Conservation (phyloP, 768 basidiomycete genomes). For the Steccherinum ochraceum region DNA sequence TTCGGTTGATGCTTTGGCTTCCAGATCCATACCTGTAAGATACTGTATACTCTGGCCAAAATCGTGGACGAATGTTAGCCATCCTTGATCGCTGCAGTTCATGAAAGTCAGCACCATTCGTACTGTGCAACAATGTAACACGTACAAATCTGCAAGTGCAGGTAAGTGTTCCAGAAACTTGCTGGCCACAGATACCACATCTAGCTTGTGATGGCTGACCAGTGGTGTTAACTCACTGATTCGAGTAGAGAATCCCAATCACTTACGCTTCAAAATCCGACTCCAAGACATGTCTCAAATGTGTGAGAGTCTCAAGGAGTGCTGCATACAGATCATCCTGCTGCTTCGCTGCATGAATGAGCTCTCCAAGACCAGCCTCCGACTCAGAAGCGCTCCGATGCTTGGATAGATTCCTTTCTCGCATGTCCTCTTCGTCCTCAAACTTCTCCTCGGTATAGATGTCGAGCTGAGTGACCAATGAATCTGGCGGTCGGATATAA, state of each 20-base stretch:
- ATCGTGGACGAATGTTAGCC: constrained; percentile 54
- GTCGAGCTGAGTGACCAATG: constrained; percentile 70
- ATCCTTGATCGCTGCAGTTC: constrained; percentile 52
- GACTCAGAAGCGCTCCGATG: constrained; percentile 37
- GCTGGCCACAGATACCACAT: constrained; percentile 52
- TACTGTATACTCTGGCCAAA: constrained; percentile 57
- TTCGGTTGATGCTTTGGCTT: constrained; percentile 40
- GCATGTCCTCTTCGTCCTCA: constrained; percentile 84
- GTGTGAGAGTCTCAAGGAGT: constrained; percentile 54
- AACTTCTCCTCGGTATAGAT: constrained; percentile 85
- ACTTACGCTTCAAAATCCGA: constrained; percentile 57
- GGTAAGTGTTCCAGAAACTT: constrained; percentile 60
- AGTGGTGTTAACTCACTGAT: background rate
- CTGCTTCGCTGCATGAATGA: constrained; percentile 54
- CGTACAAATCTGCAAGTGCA: constrained; percentile 59
- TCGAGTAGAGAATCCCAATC: background rate
- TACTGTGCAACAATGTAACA: background rate
- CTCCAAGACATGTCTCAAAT: constrained; percentile 50
- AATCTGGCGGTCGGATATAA: constrained; percentile 73
- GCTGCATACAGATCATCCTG: constrained; percentile 51
- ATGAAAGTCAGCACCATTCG: background rate
- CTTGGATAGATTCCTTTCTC: constrained; percentile 37
- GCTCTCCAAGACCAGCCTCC: constrained; percentile 49
- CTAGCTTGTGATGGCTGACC: constrained; percentile 54
- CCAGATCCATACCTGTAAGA: constrained; percentile 58